Evolutionary conservation across 1,139 yeast species (phyloP), one percentile per base, ranked within the genome.

Genomic region (Sugiyamaella neomexicana): DNA sequence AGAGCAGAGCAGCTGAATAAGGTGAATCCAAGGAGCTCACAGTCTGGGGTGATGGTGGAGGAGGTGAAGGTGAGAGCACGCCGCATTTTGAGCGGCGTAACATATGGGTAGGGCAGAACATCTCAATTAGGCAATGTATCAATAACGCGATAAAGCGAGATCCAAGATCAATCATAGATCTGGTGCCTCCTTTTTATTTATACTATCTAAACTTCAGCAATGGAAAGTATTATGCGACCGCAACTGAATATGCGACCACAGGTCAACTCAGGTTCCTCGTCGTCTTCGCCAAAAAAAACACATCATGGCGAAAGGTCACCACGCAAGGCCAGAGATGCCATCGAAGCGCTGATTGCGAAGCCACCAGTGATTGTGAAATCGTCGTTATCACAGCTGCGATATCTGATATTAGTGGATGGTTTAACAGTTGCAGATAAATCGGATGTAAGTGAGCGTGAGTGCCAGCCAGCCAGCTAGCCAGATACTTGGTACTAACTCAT

Each of bases 361-460:
- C 80, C 85, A 10, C 90, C 86, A 57, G 72, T 81, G 43, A 78
- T 89, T 48, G 74, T 86, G 5, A 83, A 83, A 46, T 81, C 89
- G 43, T 81, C 91, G n/a, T 71, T 89, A 40, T 80, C 89, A 1
- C 96, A 89, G 65, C 76, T 89, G 50, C 77, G 97, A 44, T 89
- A 89, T 68, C 81, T 84, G 75, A 80, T 89, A 13, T 75, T 89
- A 16, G 82, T 87, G 13, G 95, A 89, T 61, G 96, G 96, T 0
- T 74, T 89, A n/a, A 73, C 79, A 71, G 2, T 80, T 81, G 12
- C 67, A 80, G 47, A 47, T 25, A 51, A 58, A 2, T 54, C 53
- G 37, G 63, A 60, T 40, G 61, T 58, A 54, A 46, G 59, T 55
- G 31, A 9, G 31, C 31, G 8, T 27, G 31, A 9, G 31, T 9